These are phyloP conservation scores for Eragrostis curvula DNA, from an alignment of 176 grass and related monocot species.

Conservation along the genomic window DNA sequence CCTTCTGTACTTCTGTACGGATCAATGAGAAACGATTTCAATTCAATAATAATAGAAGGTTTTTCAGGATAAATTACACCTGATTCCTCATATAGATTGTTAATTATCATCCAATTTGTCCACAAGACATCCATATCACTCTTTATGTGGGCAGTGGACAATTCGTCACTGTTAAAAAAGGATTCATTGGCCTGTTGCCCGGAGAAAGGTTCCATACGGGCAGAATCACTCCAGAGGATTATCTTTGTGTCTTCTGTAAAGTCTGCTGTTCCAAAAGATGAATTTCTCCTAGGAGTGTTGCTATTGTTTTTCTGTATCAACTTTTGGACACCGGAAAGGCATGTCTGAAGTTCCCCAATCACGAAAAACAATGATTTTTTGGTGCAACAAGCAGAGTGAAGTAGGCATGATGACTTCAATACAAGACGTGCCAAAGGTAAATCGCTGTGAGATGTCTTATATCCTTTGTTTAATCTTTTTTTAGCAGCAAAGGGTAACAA, in stretches of 20 bases:
- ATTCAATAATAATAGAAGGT: conserved; percentile 72
- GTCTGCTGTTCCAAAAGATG: conserved; percentile 51
- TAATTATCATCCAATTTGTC: conserved; percentile 69
- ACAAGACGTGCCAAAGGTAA: conserved; percentile 47
- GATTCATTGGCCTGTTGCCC: conserved; percentile 14
- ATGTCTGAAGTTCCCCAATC: conserved; percentile 60
- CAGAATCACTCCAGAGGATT: conserved; percentile 63
- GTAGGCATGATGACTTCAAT: conserved; percentile 62
- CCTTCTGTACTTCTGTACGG: conserved; percentile 53
- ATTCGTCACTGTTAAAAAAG: conserved; percentile 11
- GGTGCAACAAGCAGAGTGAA: conserved; percentile 55
- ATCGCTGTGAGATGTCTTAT: conserved; percentile 33
- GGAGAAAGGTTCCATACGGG: conserved; percentile 47
- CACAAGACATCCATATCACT: conserved; percentile 54
- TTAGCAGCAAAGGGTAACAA: conserved; percentile 42
- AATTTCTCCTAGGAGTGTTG: conserved; percentile 35
- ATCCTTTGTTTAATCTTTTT: conserved; percentile 36
- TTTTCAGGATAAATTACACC: conserved; percentile 53
- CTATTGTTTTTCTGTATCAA: conserved; percentile 15
- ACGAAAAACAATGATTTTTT: conserved; percentile 53
- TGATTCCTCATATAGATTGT: conserved; percentile 49
- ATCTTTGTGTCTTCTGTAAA: conserved; percentile 37
- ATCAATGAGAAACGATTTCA: conserved; percentile 62
- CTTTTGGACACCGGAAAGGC: conserved; percentile 34
- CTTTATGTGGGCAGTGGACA: conserved; percentile 31